Percentiles rank a stretch among this genome's conserved stretches.
Conservation (phyloP, 1,284 basidiomycete genomes). For the Ustilago bromivora region DNA sequence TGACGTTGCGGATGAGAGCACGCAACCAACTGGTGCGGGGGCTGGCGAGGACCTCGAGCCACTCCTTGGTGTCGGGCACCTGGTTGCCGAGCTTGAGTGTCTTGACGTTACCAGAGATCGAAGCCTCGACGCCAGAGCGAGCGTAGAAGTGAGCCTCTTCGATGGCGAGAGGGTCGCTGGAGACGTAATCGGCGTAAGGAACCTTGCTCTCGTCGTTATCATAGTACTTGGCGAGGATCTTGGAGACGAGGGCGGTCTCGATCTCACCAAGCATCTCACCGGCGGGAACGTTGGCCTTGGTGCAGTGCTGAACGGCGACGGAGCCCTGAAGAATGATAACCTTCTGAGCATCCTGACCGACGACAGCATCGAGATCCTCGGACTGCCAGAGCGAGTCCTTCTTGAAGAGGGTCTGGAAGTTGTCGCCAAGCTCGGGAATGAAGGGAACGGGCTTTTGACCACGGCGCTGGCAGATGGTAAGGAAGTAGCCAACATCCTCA, state of each 20-base stretch:
- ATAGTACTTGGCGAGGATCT: slow-evolving; percentile 85
- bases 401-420: slow-evolving; percentile 79
- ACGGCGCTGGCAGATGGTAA: slow-evolving; percentile 91
- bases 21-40: slow-evolving; percentile 84
- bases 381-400: slow-evolving; percentile 97
- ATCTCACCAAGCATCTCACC: slow-evolving; percentile 90
- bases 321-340: slow-evolving; percentile 98
- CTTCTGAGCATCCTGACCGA: slow-evolving; percentile 91
- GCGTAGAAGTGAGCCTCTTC: slow-evolving; percentile 71
- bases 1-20: slow-evolving; percentile 84
- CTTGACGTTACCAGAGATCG: slow-evolving; percentile 73
- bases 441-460: slow-evolving; percentile 99
- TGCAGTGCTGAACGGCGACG: slow-evolving; percentile 89
- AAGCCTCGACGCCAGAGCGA: slow-evolving; percentile 72
- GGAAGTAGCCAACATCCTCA: slow-evolving; percentile 94
- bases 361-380: slow-evolving; percentile 97
- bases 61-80: slow-evolving; percentile 72
- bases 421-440: slow-evolving; percentile 91
- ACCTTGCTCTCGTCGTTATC: slow-evolving; percentile 81
- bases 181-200: slow-evolving; percentile 88
- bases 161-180: slow-evolving; percentile 71
- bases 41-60: slow-evolving; percentile 89
- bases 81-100: slow-evolving; percentile 47
- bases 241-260: slow-evolving; percentile 80
- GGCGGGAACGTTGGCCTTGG: slow-evolving; percentile 90